Evolutionary conservation across 1,284 basidiomycete species (phyloP), one percentile per base, ranked within the genome.

Genomic region (Puccinia horiana): DNA sequence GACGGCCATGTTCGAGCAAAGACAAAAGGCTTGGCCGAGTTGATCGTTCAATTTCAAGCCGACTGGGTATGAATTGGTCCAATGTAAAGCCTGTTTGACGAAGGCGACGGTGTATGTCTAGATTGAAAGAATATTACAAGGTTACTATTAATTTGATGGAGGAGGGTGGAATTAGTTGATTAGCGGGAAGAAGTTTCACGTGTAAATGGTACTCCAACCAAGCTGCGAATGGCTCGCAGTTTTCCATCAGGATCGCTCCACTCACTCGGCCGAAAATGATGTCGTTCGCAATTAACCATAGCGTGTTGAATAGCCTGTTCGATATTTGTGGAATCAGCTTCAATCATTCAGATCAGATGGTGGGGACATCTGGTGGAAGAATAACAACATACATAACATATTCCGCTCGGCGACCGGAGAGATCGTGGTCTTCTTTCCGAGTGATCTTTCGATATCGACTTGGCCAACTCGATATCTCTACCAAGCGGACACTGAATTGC

Each of bases 21-120:
- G 90, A 47, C 92, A 91, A 85, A 95, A 93, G 84, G 94, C 93
- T 16, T 84, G 74, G 29, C 84, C 84, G 23, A 98, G 90, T 84
- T 98, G 94, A 0, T 94, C 94, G 86, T 99, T 99, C 82, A 99
- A 91, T 88, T 99, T 99, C 63, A 99, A 88, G 0, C 97, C 96
- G 0, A 93, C 94, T 0, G 96, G 96, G 96, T 97, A 99, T 82
- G 92, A 91, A 86, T 96, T 93, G 4, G 99, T 89, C 96, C 96
- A 98, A 0, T 89, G 84, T 0, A 97, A 88, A 0, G 90, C 89
- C 26, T 88, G 88, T 67, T 89, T 89, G n/a, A 92, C 86, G 77
- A 89, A 88, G 20, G 88, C 85, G 40, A 92, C 88, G 0, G 91
- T 87, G 58, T 88, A 87, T 20, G 84, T 84, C 90, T 90, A 84